Conservation (phyloP, 139 green algal genomes). For the Chlorella sp. region DNA sequence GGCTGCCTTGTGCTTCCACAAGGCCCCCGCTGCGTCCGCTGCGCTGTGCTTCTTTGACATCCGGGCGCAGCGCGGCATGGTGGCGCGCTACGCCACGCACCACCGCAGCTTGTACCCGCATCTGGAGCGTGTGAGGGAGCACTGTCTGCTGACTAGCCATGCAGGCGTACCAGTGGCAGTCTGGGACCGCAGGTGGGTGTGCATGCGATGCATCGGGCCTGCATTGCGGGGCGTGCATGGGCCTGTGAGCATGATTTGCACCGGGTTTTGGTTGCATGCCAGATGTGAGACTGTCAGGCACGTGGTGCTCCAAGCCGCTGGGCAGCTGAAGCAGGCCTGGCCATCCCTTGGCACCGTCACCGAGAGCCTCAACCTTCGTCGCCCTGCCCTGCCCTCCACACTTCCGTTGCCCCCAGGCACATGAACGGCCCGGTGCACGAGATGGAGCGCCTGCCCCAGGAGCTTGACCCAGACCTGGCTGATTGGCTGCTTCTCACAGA, state of each 20-base stretch:
- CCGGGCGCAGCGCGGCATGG: conserved; percentile 4
- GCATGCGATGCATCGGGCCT: too few species aligned
- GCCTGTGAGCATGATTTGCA: too few species aligned
- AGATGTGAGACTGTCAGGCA: too few species aligned
- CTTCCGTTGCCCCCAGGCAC: neutral
- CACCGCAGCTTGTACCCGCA: conserved; percentile 56
- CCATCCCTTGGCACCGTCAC: too few species aligned
- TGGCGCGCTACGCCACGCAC: conserved; percentile 42
- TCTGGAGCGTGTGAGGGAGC: conserved; percentile 29
- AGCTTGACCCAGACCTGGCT: neutral
- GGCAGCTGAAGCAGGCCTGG: too few species aligned
- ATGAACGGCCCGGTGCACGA: conserved; percentile 35
- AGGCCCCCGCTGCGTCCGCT: conserved; percentile 17
- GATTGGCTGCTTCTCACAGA: neutral
- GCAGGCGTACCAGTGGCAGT: conserved; percentile 38
- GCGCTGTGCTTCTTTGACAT: conserved; percentile 34
- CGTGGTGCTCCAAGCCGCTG: too few species aligned
- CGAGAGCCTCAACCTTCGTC: too few species aligned
- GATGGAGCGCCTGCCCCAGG: neutral
- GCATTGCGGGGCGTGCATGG: too few species aligned
- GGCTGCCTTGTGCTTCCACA: conserved; percentile 52
- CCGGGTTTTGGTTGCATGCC: too few species aligned
- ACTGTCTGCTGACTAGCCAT: conserved; percentile 56
- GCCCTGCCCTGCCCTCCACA: neutral
- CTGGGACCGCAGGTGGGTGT: conserved; percentile 45